phyloP scores from a whole-genome alignment of 192 early-diverging fungal species.

The Dissophora globulifera region DNA sequence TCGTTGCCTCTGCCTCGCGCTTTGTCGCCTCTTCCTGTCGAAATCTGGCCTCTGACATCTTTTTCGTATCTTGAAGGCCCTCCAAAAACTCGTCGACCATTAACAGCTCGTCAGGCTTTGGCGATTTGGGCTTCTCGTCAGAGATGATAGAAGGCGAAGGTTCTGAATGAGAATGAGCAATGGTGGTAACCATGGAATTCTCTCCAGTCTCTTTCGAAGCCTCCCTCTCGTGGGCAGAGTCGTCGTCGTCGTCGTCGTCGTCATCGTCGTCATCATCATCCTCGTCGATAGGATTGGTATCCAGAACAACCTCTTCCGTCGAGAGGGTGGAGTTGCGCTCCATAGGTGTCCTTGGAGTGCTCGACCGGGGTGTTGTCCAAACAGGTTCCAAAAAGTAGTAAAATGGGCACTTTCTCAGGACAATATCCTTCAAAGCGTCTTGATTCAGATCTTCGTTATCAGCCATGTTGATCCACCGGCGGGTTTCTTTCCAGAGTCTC shows the following conservation, averaged over 20 bases:
- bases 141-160: background rate
- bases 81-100: too few species aligned
- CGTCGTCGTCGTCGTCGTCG: too few species aligned
- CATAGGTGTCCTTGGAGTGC: background rate
- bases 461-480: background rate
- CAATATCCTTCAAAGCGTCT: background rate
- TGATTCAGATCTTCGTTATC: background rate
- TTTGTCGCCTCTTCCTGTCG: too few species aligned
- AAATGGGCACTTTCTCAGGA: constrained; percentile 1
- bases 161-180: too few species aligned
- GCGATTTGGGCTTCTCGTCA: background rate
- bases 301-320: background rate
- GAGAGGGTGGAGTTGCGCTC: background rate
- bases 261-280: background rate
- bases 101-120: too few species aligned
- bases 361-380: background rate
- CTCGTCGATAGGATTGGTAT: background rate
- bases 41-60: too few species aligned
- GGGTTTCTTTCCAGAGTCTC: background rate
- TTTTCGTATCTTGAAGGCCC: too few species aligned
- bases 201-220: background rate
- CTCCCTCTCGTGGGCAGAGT: background rate
- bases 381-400: background rate
- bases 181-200: background rate
- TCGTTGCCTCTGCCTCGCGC: too few species aligned